Evolutionary conservation across 2,329 filamentous ascomycete species (phyloP).

Genomic region (Calonectria pauciramosa): DNA sequence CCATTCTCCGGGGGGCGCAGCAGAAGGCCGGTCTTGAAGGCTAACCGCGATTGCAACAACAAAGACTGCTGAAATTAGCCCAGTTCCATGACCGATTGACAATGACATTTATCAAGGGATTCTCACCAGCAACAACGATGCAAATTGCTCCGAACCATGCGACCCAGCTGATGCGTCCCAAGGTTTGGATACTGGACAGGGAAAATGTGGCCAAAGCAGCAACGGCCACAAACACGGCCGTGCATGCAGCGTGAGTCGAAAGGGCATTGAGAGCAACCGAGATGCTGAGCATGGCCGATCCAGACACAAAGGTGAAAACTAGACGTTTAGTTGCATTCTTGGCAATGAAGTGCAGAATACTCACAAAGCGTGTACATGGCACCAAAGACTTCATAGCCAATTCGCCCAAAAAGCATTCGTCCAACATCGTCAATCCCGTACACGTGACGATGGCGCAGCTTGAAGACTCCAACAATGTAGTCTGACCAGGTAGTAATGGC

Average conservation of each 20-base stretch:
- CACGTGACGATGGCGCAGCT: conserved; percentile 61
- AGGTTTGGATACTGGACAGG: conserved; percentile 46
- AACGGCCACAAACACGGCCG: conserved; percentile 52
- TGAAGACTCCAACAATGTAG: conserved; percentile 63
- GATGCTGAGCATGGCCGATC: conserved; percentile 51
- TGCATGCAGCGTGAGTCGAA: conserved; percentile 51
- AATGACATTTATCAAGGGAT: not conserved
- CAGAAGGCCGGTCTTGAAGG: conserved; percentile 46
- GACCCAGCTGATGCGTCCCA: conserved; percentile 46
- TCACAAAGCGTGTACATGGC: conserved; percentile 45
- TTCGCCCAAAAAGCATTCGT: conserved; percentile 58
- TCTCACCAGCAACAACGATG: conserved; percentile 37
- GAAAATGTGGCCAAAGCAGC: conserved; percentile 44
- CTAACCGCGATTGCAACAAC: conserved; percentile 45
- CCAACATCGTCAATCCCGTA: conserved; percentile 67
- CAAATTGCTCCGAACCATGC: conserved; percentile 43
- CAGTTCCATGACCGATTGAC: too few species aligned
- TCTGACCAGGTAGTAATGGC: conserved; percentile 62
- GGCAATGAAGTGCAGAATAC: too few species aligned
- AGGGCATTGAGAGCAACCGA: conserved; percentile 54
- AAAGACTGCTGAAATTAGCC: conserved; percentile 28
- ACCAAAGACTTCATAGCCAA: conserved; percentile 57
- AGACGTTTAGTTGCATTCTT: too few species aligned
- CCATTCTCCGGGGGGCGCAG: conserved; percentile 42
- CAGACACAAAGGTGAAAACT: conserved; percentile 37